These are phyloP conservation scores for Triangularia setosa DNA, from an alignment of 2,329 filamentous ascomycete genomes.

Conservation along the genomic window DNA sequence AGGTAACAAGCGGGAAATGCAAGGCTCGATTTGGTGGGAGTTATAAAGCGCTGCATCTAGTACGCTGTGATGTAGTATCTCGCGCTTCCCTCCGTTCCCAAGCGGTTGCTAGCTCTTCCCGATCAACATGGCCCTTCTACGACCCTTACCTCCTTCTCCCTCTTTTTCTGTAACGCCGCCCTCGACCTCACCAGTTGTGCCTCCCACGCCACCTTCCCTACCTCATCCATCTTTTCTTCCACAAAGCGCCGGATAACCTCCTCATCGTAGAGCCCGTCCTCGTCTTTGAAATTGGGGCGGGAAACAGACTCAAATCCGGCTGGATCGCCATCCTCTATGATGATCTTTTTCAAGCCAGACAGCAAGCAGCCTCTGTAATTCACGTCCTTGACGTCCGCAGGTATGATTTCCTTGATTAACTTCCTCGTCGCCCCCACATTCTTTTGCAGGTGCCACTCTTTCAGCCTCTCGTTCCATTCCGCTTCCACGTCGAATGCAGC, in stretches of 20 bases:
- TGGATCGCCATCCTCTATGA: conserved; percentile 41
- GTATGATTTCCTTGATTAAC: conserved; percentile 27
- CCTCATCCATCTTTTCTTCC: conserved; percentile 33
- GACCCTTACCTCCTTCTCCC: not conserved
- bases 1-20: not conserved
- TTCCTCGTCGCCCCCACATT: conserved; percentile 39
- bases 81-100: not conserved
- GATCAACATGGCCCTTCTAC: not conserved
- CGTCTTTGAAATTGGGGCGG: conserved; percentile 28
- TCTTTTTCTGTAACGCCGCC: conserved; percentile 15
- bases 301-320: conserved; percentile 33
- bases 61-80: not conserved
- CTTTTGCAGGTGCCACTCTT: conserved; percentile 39
- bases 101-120: not conserved
- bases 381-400: conserved; percentile 7
- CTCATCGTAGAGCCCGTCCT: conserved; percentile 42
- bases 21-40: not conserved
- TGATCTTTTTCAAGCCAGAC: conserved; percentile 46
- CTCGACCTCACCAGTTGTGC: conserved; percentile 15
- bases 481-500: conserved; percentile 40
- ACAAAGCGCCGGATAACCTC: conserved; percentile 43
- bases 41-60: not conserved
- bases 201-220: conserved; percentile 29
- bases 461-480: conserved; percentile 43
- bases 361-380: conserved; percentile 34